Evolutionary conservation across 2,329 filamentous ascomycete species (phyloP).

Genomic region (Ramularia collo-cygni): DNA sequence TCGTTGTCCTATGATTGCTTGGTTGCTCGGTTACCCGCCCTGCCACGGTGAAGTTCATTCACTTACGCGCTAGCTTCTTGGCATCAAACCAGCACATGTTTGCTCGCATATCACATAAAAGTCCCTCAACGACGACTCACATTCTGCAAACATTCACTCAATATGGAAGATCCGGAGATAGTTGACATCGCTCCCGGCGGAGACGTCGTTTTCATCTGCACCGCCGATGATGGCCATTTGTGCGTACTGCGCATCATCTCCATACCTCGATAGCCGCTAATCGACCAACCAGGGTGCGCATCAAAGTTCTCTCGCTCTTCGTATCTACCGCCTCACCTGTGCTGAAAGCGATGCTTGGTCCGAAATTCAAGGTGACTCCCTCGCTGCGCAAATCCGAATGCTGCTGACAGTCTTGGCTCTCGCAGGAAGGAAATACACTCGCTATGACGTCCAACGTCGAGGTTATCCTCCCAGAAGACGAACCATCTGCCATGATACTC

Average conservation of each 20-base stretch:
- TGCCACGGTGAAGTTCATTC: too few species aligned
- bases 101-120: too few species aligned
- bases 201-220: constrained; percentile 2
- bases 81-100: too few species aligned
- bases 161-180: neutral
- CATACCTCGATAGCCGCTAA: too few species aligned
- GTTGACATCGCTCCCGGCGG: constrained; percentile 34
- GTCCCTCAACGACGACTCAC: too few species aligned
- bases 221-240: neutral
- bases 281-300: neutral
- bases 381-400: too few species aligned
- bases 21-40: too few species aligned
- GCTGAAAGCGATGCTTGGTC: neutral
- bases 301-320: constrained; percentile 2
- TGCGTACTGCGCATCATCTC: too few species aligned
- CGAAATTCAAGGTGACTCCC: neutral
- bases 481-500: neutral
- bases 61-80: too few species aligned
- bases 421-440: constrained; percentile 1
- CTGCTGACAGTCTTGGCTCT: too few species aligned
- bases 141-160: too few species aligned
- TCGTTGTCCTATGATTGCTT: too few species aligned
- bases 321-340: constrained; percentile 2
- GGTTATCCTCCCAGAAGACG: neutral
- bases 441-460: neutral